Evolutionary conservation across 108 stramenopile species (phyloP).

Genomic region (Cyclotella cryptica): DNA sequence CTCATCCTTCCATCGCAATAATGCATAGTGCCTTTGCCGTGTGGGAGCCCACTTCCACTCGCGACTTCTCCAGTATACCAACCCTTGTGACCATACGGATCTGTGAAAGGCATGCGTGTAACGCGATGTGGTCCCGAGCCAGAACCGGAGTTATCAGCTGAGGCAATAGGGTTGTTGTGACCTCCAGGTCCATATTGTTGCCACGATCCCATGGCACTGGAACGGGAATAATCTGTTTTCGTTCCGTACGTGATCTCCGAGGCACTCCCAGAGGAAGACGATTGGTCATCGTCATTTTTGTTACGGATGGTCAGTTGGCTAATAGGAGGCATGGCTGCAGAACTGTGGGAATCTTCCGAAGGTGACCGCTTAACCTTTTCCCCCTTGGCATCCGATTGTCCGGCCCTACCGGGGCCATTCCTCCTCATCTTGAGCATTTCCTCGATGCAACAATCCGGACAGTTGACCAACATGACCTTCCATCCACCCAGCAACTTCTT

Average conservation of each 20-base stretch:
- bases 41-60: conserved; percentile 74
- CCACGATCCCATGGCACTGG: conserved; percentile 14
- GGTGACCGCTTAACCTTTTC: not conserved
- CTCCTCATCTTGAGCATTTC: conserved; percentile 41
- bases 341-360: conserved; percentile 10
- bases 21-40: conserved; percentile 66
- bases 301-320: conserved; percentile 8
- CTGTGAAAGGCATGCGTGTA: conserved; percentile 59
- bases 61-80: conserved; percentile 79
- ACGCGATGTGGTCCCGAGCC: conserved; percentile 40
- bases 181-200: conserved; percentile 13
- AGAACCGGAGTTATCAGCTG: conserved; percentile 23
- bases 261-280: conserved; percentile 26
- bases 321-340: conserved; percentile 16
- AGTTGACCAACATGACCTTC: conserved; percentile 42
- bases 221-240: conserved; percentile 19
- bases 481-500: conserved; percentile 55
- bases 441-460: conserved; percentile 53
- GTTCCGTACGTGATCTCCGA: conserved; percentile 52
- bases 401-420: not conserved
- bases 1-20: conserved; percentile 49
- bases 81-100: conserved; percentile 84
- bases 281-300: conserved; percentile 31
- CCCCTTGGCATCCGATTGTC: not conserved
- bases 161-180: not conserved